Base-by-base conservation (phyloP, 805 yeast genomes). In the Aciculoconidium aculeatum region DNA sequence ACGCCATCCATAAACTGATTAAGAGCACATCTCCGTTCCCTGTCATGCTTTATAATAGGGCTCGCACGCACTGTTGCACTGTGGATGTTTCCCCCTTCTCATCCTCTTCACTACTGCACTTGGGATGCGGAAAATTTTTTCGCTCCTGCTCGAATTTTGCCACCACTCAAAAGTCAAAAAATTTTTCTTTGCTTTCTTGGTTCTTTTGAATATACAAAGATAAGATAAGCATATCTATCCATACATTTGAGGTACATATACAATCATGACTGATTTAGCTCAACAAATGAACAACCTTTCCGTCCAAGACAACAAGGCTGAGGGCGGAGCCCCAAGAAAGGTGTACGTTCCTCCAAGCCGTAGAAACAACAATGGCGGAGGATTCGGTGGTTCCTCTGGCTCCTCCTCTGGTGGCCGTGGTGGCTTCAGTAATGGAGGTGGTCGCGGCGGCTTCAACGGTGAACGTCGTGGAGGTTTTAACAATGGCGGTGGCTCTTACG, bases 201-300 rank as follows among this genome's bases (percentile, higher is more conserved):
- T 12, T 21, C 13, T 17, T 25, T 25, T 25, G 28, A n/a, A n/a
- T n/a, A n/a, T n/a, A n/a, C n/a, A n/a, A n/a, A n/a, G n/a, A n/a
- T n/a, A n/a, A n/a, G n/a, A n/a, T n/a, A n/a, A n/a, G n/a, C n/a
- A n/a, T n/a, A n/a, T n/a, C n/a, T 29, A 27, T 22, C 21, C 22
- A 31, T 26, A 25, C 14, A 24, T 29, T 28, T 22, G 15, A 20
- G 32, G 28, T 29, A 22, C 29, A 29, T 27, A 29, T 22, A 35
- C 25, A 36, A 26, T 27, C 25, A 75, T 75, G 81, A 58, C 80
- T 49, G 77, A 75, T 52, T 58, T 76, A 52, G 62, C 74, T 44
- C 65, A 70, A 54, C 67, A 70, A 49, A 61, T 76, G 69, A 67
- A 68, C 57, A 67, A 74, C 49, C 66, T 76, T 45, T 69, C 66